Evolutionary conservation across 2,329 filamentous ascomycete genomes (phyloP), one percentile per base, ranked within the genome.

Genomic region (Diaporthe eres): DNA sequence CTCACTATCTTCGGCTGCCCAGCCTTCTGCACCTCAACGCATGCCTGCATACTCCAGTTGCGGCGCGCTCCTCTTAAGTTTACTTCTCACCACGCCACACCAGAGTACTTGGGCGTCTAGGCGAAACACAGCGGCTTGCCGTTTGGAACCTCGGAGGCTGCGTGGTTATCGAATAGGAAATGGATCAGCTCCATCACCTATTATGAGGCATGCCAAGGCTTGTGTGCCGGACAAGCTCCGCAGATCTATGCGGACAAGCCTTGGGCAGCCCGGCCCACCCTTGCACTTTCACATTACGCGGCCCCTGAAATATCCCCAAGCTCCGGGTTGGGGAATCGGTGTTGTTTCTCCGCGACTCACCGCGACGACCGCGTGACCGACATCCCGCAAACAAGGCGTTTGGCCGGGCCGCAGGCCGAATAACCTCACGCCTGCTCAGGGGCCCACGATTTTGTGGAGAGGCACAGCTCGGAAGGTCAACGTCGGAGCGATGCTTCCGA

Each of bases 321-420:
- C 34, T 31, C 65, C 65, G 47, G 65, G 49, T 42, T 39, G 49
- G 65, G 49, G 37, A 25, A 55, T 70, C 65, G 49, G 65, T 70
- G 22, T 25, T 12, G 37, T 70, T 55, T 55, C 34, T 42, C 49
- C 65, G 65, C n/a, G 65, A 42, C 15, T 49, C 49, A 19, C 49
- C 34, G 65, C 49, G 65, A 55, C 25, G 6, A 19, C 34, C n/a
- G 47, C 47, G 31, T 68, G 49, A 55, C 65, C 65, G 65, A 55
- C 49, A 8, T 70, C 65, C 39, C 8, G 49, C 25, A 55, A 53
- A 34, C 22, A 25, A 53, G 34, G 37, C 31, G 65, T 70, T 37
- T 42, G 34, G 51, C 44, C 65, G 47, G 65, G 65, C 47, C 65
- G 65, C 65, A 70, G 65, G 65, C 65, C 65, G 65, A 70, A 70